A percentile compares a stretch with the other conserved stretches of the same genome.
These are phyloP conservation scores for Eutrema japonicum DNA, from an alignment of 345 rosid species.

Conservation along the genomic window DNA sequence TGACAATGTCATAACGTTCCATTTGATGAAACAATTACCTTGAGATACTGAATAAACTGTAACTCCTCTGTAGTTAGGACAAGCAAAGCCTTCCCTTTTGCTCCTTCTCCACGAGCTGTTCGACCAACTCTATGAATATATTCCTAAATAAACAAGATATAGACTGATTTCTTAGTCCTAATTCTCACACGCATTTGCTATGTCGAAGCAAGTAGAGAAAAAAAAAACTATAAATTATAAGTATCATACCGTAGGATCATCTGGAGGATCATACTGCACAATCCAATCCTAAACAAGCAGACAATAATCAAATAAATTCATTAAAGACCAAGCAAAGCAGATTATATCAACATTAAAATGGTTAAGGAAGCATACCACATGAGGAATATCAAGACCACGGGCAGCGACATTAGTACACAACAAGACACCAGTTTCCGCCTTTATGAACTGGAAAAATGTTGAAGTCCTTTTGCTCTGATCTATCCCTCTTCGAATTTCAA, in stretches of 20 bases:
- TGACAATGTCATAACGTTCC: background rate
- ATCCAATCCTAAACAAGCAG: constrained; percentile 83
- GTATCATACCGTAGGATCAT: constrained; percentile 74
- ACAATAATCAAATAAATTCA: constrained; percentile 5
- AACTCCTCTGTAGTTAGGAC: constrained; percentile 84
- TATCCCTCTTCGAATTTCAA: constrained; percentile 87
- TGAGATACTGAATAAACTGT: constrained; percentile 79
- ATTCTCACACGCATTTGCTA: background rate
- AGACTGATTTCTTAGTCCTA: background rate
- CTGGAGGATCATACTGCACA: constrained; percentile 97
- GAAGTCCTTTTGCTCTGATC: constrained; percentile 90
- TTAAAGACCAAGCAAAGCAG: constrained; percentile 1
- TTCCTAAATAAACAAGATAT: constrained; percentile 56
- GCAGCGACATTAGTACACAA: constrained; percentile 96
- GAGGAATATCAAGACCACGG: constrained; percentile 98
- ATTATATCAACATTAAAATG: background rate
- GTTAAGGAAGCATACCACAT: constrained; percentile 65
- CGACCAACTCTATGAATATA: constrained; percentile 98
- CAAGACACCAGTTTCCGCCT: constrained; percentile 88
- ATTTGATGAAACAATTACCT: constrained; percentile 50
- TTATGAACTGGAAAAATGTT: constrained; percentile 89
- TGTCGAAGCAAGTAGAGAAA: too few relatives aligned
- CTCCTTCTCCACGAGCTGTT: constrained; percentile 99
- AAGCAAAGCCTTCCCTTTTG: constrained; percentile 87
- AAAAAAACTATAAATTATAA: background rate